phyloP scores from a whole-genome alignment of 331 rosid genomes.

The Cydonia oblonga region DNA sequence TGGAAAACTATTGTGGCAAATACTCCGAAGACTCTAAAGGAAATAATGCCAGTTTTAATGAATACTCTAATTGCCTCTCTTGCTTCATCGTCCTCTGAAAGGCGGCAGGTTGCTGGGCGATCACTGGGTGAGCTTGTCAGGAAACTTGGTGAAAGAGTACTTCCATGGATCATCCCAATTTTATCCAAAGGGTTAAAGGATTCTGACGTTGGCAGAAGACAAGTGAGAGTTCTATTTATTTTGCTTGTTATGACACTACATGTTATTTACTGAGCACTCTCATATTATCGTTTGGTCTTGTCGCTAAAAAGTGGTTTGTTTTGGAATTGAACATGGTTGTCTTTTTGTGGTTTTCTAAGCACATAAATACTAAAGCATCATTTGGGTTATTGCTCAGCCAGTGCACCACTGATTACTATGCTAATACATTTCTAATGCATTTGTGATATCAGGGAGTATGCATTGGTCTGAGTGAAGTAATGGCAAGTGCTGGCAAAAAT shows the following conservation, averaged over 20 bases:
- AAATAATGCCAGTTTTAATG: conserved; percentile 95
- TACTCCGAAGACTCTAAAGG: conserved; percentile 92
- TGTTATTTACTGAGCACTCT: neutral
- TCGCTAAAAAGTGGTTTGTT: neutral
- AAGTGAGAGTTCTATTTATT: conserved; percentile 35
- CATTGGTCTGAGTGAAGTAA: conserved; percentile 95
- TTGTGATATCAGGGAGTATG: conserved; percentile 68
- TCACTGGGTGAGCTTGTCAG: conserved; percentile 96
- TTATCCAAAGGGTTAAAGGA: conserved; percentile 79
- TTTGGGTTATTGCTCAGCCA: neutral
- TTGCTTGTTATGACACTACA: neutral
- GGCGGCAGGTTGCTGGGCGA: conserved; percentile 99
- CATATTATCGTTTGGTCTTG: neutral
- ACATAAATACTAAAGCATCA: neutral
- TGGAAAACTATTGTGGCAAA: conserved; percentile 98
- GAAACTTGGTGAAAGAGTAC: conserved; percentile 97
- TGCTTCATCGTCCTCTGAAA: conserved; percentile 88
- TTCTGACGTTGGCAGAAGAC: conserved; percentile 69
- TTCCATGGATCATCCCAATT: conserved; percentile 88
- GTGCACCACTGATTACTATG: neutral
- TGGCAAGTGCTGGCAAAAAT: conserved; percentile 86
- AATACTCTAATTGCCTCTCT: conserved; percentile 88
- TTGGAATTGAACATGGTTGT: neutral
- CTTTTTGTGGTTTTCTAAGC: neutral
- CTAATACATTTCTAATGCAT: neutral